Evolutionary conservation across 2,329 filamentous ascomycete genomes (phyloP).

Genomic region (Geosmithia flava): DNA sequence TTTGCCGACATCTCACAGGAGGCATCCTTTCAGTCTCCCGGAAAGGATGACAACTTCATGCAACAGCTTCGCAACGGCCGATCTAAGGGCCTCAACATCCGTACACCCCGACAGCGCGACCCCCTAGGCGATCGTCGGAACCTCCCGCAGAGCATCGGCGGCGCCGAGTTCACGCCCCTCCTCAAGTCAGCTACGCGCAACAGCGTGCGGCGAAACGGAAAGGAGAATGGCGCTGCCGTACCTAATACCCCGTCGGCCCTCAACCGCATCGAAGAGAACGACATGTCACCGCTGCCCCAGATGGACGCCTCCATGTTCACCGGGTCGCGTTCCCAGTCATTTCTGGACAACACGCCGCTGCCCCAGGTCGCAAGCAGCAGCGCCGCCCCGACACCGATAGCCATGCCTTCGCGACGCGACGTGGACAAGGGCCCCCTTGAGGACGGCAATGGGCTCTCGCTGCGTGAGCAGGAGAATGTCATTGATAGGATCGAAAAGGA

Average conservation of each 20-base stretch:
- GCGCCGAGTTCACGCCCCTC: conserved; percentile 85
- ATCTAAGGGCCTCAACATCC: conserved; percentile 42
- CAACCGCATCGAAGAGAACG: conserved; percentile 54
- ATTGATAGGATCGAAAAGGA: conserved; percentile 97
- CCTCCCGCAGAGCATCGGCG: conserved; percentile 49
- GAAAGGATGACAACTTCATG: conserved; percentile 55
- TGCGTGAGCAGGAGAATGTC: conserved; percentile 89
- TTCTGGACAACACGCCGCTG: conserved; percentile 52
- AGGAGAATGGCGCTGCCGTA: conserved; percentile 36
- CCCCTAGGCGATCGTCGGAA: conserved; percentile 63
- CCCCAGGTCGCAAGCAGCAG: conserved; percentile 71
- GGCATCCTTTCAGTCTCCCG: conserved; percentile 73
- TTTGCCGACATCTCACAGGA: conserved; percentile 74
- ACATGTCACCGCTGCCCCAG: conserved; percentile 62
- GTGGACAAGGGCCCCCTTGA: conserved; percentile 55
- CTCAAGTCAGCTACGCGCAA: conserved; percentile 69
- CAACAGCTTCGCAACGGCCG: conserved; percentile 60
- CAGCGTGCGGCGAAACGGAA: conserved; percentile 56
- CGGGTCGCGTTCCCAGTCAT: conserved; percentile 51
- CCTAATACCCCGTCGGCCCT: conserved; percentile 55
- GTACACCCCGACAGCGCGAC: conserved; percentile 64
- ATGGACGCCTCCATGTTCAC: conserved; percentile 63
- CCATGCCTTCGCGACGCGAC: conserved; percentile 50
- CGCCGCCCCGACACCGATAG: conserved; percentile 69
- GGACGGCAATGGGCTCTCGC: conserved; percentile 79